These are phyloP conservation scores for Plasmopara viticola DNA, from an alignment of 352 stramenopile species.

Conservation along the genomic window DNA sequence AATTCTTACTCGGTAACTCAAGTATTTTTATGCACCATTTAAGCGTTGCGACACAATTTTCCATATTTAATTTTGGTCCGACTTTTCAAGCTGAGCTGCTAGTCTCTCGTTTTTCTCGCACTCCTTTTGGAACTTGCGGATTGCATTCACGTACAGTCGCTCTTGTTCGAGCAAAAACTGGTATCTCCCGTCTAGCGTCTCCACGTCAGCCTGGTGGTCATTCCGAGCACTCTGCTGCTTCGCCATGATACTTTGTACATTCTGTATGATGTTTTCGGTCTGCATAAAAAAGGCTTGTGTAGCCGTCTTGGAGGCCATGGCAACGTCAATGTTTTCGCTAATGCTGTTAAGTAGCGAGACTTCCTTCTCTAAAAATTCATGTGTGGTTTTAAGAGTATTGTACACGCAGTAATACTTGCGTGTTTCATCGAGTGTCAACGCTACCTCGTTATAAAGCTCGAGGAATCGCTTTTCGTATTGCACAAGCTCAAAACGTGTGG, in stretches of 20 bases:
- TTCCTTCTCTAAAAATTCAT: conserved; percentile 82
- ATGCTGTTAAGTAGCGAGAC: conserved; percentile 85
- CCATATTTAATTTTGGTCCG: conserved; percentile 5
- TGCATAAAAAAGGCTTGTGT: conserved; percentile 75
- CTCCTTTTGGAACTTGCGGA: conserved; percentile 85
- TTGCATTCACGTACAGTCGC: conserved; percentile 75
- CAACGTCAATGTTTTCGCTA: conserved; percentile 73
- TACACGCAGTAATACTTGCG: conserved; percentile 86
- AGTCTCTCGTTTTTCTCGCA: conserved; percentile 84
- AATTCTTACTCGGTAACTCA: conserved; percentile 2
- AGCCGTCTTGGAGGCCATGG: conserved; percentile 57
- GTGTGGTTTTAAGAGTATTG: conserved; percentile 79
- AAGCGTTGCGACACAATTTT: conserved; percentile 8
- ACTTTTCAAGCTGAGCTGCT: conserved; percentile 10
- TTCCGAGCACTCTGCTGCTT: conserved; percentile 52
- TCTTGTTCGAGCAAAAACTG: conserved; percentile 73
- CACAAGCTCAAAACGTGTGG: conserved; percentile 77
- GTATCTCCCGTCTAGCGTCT: conserved; percentile 71
- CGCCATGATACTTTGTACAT: conserved; percentile 38
- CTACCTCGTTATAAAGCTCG: conserved; percentile 85
- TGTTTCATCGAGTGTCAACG: conserved; percentile 85
- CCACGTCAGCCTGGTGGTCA: conserved; percentile 35
- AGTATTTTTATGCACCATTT: conserved; percentile 26
- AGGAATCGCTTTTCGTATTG: conserved; percentile 88
- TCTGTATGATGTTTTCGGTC: conserved; percentile 60